A percentile compares a stretch with the other conserved stretches of the same genome.
Conservation (phyloP, 78 protist genomes). For the Chrysochromulina tobinii region DNA sequence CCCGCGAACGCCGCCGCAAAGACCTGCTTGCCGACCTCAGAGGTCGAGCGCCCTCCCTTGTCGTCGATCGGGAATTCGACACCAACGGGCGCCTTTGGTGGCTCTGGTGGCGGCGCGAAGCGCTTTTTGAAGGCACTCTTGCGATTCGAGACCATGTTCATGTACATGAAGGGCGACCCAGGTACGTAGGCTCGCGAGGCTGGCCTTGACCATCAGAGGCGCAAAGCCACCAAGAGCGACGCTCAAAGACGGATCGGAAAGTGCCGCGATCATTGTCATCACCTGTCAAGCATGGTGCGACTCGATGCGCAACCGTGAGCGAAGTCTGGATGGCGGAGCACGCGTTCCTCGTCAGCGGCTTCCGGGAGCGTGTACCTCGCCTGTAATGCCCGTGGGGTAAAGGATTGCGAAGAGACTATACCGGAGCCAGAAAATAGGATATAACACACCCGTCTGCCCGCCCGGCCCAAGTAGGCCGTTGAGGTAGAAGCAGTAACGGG, state of each 20-base stretch:
- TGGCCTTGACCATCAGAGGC: not conserved
- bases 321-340: not conserved
- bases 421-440: slow-evolving; percentile 28
- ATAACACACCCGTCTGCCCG: not conserved
- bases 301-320: not conserved
- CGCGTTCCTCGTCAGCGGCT: not conserved
- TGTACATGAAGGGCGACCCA: slow-evolving; percentile 1
- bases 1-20: not conserved
- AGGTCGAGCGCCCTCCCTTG: slow-evolving; percentile 23
- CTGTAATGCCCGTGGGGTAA: slow-evolving; percentile 17
- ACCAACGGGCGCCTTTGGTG: not conserved
- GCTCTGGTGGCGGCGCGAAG: not conserved
- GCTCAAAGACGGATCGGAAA: not conserved
- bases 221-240: not conserved
- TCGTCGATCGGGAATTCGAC: slow-evolving; percentile 37
- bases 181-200: not conserved
- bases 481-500: not conserved
- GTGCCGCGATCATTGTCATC: not conserved
- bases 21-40: not conserved
- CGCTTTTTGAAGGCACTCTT: slow-evolving; percentile 14
- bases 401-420: slow-evolving; percentile 10
- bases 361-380: not conserved
- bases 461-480: not conserved
- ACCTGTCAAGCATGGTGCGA: too few relatives aligned
- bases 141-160: slow-evolving; percentile 5